Evolutionary conservation across 2,329 filamentous ascomycete genomes (phyloP).

Genomic region (Pseudogymnoascus sp.): DNA sequence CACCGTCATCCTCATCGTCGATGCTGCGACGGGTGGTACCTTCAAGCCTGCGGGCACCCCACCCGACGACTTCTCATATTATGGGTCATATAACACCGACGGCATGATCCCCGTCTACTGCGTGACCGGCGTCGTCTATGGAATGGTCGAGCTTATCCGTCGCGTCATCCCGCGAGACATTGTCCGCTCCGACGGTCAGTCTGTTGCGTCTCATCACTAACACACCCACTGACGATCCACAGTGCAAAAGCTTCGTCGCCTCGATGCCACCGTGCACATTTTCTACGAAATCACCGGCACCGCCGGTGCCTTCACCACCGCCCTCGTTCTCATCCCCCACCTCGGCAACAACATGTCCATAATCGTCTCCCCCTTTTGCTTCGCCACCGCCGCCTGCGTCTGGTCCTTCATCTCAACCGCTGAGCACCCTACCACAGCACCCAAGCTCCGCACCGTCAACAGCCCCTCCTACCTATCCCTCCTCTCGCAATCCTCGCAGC

Average conservation of each 20-base stretch:
- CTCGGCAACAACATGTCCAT: slow-evolving; percentile 45
- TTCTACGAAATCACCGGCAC: slow-evolving; percentile 43
- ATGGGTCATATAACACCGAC: slow-evolving; percentile 53
- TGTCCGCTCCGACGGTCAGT: slow-evolving; percentile 35
- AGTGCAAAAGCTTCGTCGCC: slow-evolving; percentile 11
- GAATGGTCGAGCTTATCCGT: slow-evolving; percentile 44
- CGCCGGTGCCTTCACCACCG: slow-evolving; percentile 39
- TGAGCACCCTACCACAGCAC: slow-evolving; percentile 24
- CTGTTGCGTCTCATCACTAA: slow-evolving; percentile 35
- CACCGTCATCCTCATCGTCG: slow-evolving; percentile 39
- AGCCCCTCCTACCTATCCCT: slow-evolving; percentile 31
- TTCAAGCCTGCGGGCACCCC: slow-evolving; percentile 29
- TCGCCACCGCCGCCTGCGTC: slow-evolving; percentile 31
- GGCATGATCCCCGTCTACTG: slow-evolving; percentile 42
- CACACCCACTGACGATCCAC: slow-evolving; percentile 42
- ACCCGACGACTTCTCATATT: slow-evolving; percentile 34
- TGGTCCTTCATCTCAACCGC: slow-evolving; percentile 41
- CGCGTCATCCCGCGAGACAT: slow-evolving; percentile 43
- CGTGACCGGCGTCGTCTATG: slow-evolving; percentile 34
- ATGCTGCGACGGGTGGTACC: slow-evolving; percentile 39
- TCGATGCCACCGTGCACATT: slow-evolving; percentile 30
- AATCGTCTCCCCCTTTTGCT: slow-evolving; percentile 42
- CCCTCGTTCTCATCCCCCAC: slow-evolving; percentile 40
- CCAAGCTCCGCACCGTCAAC: slow-evolving; percentile 15
- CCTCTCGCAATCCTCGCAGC: slow-evolving; percentile 32